Evolutionary conservation across 345 rosid species (phyloP), one percentile per base, ranked within the genome.

Genomic region (Eucalyptus erythrocorys): DNA sequence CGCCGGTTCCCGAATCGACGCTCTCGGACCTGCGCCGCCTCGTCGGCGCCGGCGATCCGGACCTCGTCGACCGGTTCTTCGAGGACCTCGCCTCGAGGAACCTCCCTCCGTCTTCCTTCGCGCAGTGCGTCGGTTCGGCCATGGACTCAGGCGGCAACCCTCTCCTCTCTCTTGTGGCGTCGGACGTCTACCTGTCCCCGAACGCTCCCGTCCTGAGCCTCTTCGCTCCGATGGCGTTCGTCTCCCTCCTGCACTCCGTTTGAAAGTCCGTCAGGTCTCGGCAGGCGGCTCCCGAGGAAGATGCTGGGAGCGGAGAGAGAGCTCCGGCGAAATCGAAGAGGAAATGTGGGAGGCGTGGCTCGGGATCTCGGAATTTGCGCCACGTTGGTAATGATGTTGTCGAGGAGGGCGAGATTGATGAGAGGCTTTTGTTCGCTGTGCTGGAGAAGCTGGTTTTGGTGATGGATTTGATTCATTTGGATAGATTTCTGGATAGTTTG

Each of bases 401-500:
- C 7, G 92, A 89, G 86, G 94, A 90, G 86, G 87, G 89, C 26
- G 93, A 88, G 47, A 90, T 92, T 87, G 95, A 95, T 89, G 86
- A 85, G 45, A 94, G 89, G 76, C 37, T 91, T 88, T 87, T 95
- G 37, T 91, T 91, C 48, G 24, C 87, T 57, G 95, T 95, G 85
- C 48, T 95, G 14, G 96, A 95, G 87, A 90, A 79, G 84, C 90
- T 96, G 88, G 94, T 89, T 34, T 91, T 90, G 14, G 98, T 93
- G 57, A 88, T 95, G 91, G 91, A 92, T 88, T 92, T 94, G 91
- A 92, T 97, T 92, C 97, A 96, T 87, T 91, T 96, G 89, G 93
- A 95, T 85, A 92, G 98, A 88, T 97, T 96, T 90, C 97, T 98
- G 0, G 99, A 96, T 93, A 89, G 94, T 89, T 93, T 95, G 90